Evolutionary conservation across 83 land plant genomes (phyloP), one percentile per base, ranked within the genome.

Genomic region (Picea abies): DNA sequence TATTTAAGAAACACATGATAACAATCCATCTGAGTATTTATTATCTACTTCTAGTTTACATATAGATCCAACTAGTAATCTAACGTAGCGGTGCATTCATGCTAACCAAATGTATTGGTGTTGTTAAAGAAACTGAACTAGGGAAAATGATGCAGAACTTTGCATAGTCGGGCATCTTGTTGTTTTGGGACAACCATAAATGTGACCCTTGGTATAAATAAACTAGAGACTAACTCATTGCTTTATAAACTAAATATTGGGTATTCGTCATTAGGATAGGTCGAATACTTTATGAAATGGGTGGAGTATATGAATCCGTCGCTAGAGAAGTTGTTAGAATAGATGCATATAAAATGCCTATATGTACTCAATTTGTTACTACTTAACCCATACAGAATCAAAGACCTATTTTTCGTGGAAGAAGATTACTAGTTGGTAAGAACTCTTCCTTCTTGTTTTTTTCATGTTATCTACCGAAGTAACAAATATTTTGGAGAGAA

Each of bases 231-330:
- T n/a, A n/a, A n/a, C n/a, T n/a, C n/a, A n/a, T n/a, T n/a, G n/a
- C n/a, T n/a, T n/a, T n/a, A n/a, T n/a, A n/a, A n/a, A n/a, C 82
- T 15, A 23, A 87, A 84, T 87, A 80, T 84, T 87, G 83, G 83
- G 80, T 87, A 77, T 79, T 52, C 83, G 75, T 86, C 39, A 60
- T 78, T 0, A 85, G 61, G 83, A 79, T 37, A 23, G 84, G 85
- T 81, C 17, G 70, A 83, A 86, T 86, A 75, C 78, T 86, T 86
- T 86, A 86, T 80, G 88, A 86, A 86, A 83, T 86, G 64, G 35
- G 83, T 80, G 72, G 86, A 86, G 86, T 83, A 63, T 76, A 62
- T 63, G 22, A 82, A 66, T 44, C 6, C 65, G 60, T 84, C 68
- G 80, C 89, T 64, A 76, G 63, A 81, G 63, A 4, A 63, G 73